Evolutionary conservation across 2,329 filamentous ascomycete genomes (phyloP).

Genomic region (Magnaporthiopsis rhizophila): DNA sequence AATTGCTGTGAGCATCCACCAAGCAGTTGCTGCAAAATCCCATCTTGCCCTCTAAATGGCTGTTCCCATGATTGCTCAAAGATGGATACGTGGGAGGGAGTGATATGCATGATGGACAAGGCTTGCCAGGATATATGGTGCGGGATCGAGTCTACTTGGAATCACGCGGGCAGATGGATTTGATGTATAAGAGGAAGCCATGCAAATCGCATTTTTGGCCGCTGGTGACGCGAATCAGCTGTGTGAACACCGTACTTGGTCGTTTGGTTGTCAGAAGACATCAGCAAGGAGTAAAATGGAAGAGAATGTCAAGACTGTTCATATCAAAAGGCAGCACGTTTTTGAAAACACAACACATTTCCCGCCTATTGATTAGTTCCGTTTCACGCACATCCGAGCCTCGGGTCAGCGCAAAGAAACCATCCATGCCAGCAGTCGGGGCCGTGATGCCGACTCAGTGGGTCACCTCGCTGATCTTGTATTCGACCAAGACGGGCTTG

Average conservation of each 20-base stretch:
- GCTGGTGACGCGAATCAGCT: background rate
- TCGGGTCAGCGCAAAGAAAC: background rate
- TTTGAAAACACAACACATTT: background rate
- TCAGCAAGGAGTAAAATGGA: too few species aligned
- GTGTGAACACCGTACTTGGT: background rate
- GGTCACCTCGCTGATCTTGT: conserved; percentile 34
- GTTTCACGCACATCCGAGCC: background rate
- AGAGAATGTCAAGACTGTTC: background rate
- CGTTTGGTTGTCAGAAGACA: background rate
- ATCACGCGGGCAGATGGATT: background rate
- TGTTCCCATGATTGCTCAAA: background rate
- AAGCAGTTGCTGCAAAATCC: too few species aligned
- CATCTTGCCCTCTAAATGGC: too few species aligned
- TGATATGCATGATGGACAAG: background rate
- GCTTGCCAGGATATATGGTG: background rate
- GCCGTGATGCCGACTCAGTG: conserved; percentile 6
- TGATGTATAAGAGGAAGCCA: background rate
- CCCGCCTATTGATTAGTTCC: background rate
- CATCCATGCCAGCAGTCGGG: background rate
- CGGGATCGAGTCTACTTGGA: background rate
- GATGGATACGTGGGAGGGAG: background rate
- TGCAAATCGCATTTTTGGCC: background rate
- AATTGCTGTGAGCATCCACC: background rate
- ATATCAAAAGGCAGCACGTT: background rate
- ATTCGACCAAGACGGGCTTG: conserved; percentile 31